These are phyloP conservation scores for Neofusicoccum umdonicola DNA, from an alignment of 2,329 filamentous ascomycete species.

Conservation along the genomic window DNA sequence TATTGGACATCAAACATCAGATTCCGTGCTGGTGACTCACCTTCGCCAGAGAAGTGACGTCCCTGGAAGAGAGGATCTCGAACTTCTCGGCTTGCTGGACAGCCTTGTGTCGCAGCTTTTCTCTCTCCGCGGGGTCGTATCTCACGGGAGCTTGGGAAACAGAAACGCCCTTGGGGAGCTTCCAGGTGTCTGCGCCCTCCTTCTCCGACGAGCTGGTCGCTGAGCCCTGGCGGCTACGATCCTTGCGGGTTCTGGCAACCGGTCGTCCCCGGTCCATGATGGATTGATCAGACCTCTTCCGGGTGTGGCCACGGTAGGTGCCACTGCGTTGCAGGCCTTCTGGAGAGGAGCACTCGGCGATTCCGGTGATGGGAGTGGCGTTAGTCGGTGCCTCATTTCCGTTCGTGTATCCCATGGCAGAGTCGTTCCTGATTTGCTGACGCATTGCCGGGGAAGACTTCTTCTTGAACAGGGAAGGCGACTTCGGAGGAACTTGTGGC, in stretches of 20 bases:
- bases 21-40: constrained; percentile 39
- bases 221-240: constrained; percentile 28
- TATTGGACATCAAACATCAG: constrained; percentile 27
- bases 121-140: constrained; percentile 36
- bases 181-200: constrained; percentile 33
- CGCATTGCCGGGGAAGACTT: constrained; percentile 32
- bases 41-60: constrained; percentile 55
- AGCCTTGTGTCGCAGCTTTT: constrained; percentile 38
- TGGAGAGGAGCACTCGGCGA: background rate
- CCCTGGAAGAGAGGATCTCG: constrained; percentile 39
- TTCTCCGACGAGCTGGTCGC: constrained; percentile 35
- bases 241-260: constrained; percentile 24
- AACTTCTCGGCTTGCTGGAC: constrained; percentile 40
- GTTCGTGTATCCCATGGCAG: background rate
- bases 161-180: constrained; percentile 37
- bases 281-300: constrained; percentile 34
- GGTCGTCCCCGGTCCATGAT: constrained; percentile 39
- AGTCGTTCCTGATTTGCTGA: constrained; percentile 19
- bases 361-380: background rate
- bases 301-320: background rate
- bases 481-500: constrained; percentile 39
- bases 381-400: background rate
- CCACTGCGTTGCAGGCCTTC: constrained; percentile 3
- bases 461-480: constrained; percentile 32
- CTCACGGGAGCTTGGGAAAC: constrained; percentile 33